Conservation (phyloP, 2,329 filamentous ascomycete species). For the Catunica adiposa region DNA sequence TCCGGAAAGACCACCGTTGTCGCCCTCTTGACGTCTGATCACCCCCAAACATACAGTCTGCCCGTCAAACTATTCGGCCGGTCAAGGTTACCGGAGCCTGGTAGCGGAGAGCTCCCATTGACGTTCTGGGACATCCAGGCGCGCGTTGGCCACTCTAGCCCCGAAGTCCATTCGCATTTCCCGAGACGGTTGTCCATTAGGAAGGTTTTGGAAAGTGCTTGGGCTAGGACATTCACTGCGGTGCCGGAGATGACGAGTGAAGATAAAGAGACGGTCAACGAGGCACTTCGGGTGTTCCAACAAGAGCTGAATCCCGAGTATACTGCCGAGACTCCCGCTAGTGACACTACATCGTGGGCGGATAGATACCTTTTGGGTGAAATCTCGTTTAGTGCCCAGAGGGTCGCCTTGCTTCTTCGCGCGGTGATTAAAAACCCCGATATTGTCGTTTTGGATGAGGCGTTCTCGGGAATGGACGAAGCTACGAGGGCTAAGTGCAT, state of each 20-base stretch:
- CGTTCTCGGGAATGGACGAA: conserved; percentile 74
- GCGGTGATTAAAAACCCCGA: conserved; percentile 67
- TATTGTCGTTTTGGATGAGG: conserved; percentile 72
- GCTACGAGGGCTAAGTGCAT: conserved; percentile 73
- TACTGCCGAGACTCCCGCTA: not conserved
- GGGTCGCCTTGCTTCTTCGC: conserved; percentile 68
- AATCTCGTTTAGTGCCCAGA: conserved; percentile 65
- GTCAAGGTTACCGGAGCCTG: conserved; percentile 58
- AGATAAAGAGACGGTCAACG: conserved; percentile 45
- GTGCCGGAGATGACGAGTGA: conserved; percentile 46
- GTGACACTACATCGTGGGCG: conserved; percentile 38
- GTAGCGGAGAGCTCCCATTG: conserved; percentile 41
- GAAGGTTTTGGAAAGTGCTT: conserved; percentile 66
- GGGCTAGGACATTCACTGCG: conserved; percentile 71
- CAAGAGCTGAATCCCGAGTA: conserved; percentile 50
- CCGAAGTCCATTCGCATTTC: conserved; percentile 88
- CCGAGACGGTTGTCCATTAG: conserved; percentile 60
- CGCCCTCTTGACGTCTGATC: conserved; percentile 84
- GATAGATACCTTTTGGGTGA: conserved; percentile 52
- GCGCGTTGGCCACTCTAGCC: conserved; percentile 81
- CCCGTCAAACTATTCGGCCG: conserved; percentile 76
- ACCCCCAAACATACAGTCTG: conserved; percentile 82
- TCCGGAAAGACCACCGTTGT: conserved; percentile 93
- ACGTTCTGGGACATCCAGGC: conserved; percentile 87
- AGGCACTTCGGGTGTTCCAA: conserved; percentile 60